These are phyloP conservation scores for Tricholoma flavovirens DNA, from an alignment of 768 basidiomycete species.

Conservation along the genomic window DNA sequence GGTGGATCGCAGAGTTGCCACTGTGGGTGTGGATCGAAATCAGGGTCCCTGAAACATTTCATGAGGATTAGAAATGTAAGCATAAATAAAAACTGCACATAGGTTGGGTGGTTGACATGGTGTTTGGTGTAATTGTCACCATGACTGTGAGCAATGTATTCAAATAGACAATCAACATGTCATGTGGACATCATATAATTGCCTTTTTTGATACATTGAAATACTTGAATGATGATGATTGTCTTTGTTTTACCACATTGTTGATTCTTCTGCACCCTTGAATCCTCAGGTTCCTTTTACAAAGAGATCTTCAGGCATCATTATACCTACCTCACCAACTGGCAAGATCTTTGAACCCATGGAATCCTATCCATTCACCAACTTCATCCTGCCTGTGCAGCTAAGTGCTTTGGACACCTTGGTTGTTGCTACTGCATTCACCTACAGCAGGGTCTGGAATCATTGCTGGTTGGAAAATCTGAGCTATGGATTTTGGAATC, in stretches of 20 bases:
- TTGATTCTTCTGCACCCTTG: not conserved
- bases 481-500: conserved; percentile 1
- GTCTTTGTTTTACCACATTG: not conserved
- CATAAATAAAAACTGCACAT: not conserved
- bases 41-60: not conserved
- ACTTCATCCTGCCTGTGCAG: not conserved
- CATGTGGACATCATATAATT: not conserved
- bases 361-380: not conserved
- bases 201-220: not conserved
- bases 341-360: not conserved
- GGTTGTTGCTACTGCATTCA: not conserved
- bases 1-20: not conserved
- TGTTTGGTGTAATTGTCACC: not conserved
- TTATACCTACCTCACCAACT: not conserved
- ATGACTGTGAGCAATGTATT: not conserved
- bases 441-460: conserved; percentile 2
- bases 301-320: not conserved
- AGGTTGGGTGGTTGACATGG: not conserved
- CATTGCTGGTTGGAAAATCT: not conserved
- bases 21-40: not conserved
- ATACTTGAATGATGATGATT: no score
- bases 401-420: not conserved
- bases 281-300: not conserved
- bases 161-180: not conserved
- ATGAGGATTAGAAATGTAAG: not conserved